Evolutionary conservation across 192 early-diverging fungal genomes (phyloP).

Genomic region (Coemansia biformis): DNA sequence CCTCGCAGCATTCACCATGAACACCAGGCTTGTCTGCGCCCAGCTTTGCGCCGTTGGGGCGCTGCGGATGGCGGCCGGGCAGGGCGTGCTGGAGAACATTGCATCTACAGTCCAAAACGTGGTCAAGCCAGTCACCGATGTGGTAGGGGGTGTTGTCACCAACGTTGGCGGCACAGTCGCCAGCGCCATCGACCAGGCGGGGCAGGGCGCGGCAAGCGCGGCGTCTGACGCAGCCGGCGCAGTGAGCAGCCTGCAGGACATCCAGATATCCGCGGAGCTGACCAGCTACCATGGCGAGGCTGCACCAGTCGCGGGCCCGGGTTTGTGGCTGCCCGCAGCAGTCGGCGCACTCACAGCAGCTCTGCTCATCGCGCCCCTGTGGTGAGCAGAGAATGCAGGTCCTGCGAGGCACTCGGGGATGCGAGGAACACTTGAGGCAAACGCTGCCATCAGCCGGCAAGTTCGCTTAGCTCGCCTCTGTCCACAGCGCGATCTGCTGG

Average conservation of each 20-base stretch:
- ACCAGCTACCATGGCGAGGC: slow-evolving; percentile 21
- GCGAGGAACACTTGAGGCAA: no score
- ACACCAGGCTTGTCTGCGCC: background rate
- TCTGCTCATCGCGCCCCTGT: no score
- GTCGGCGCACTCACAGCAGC: no score
- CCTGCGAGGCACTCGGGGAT: no score
- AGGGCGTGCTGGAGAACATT: background rate
- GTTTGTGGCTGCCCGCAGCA: background rate
- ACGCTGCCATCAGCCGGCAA: no score
- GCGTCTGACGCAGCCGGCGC: slow-evolving; percentile 13
- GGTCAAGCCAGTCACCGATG: slow-evolving; percentile 12
- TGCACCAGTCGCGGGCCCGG: background rate
- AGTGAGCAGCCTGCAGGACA: slow-evolving; percentile 14
- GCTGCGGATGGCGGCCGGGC: slow-evolving; percentile 1
- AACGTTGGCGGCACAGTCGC: slow-evolving; percentile 16
- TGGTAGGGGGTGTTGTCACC: slow-evolving; percentile 6
- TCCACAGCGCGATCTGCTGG: no score
- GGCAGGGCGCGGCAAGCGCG: slow-evolving; percentile 12
- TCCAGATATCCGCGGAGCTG: slow-evolving; percentile 22
- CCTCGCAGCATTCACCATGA: no score
- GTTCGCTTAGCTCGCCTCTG: no score
- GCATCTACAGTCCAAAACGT: background rate
- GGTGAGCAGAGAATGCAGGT: no score
- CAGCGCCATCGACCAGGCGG: no score
- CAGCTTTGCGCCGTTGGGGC: background rate